phyloP scores from a whole-genome alignment of 140 eudicot species.

The Cichorium intybus region DNA sequence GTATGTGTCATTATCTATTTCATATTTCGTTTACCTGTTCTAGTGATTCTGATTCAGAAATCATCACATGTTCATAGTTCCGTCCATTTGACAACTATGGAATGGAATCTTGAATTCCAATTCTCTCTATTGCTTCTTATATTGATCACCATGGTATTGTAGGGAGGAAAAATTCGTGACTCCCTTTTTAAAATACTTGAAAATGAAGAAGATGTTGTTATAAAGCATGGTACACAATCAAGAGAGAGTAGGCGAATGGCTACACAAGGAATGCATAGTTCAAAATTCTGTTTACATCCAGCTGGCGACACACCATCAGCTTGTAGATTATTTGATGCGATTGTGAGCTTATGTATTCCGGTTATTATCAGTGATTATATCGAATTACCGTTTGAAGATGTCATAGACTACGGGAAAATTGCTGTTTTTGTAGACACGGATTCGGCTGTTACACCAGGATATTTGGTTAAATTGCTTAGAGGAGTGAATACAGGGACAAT shows the following conservation, averaged over 20 bases:
- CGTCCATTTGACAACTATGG: not conserved
- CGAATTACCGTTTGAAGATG: conserved; percentile 97
- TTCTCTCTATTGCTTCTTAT: too few relatives aligned
- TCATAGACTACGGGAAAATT: conserved; percentile 84
- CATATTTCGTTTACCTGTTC: not conserved
- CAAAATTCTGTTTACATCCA: conserved; percentile 95
- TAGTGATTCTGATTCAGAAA: too few relatives aligned
- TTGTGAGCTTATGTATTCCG: conserved; percentile 96
- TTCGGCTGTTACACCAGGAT: conserved; percentile 74
- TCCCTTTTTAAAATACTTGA: conserved; percentile 83
- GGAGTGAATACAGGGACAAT: conserved; percentile 46
- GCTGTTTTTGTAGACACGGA: conserved; percentile 83
- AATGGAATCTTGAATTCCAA: not conserved
- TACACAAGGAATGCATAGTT: conserved; percentile 94
- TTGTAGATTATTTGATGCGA: conserved; percentile 94
- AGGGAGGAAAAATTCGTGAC: conserved; percentile 98
- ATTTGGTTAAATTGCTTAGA: conserved; percentile 61
- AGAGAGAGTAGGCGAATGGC: conserved; percentile 96
- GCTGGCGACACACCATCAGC: conserved; percentile 99
- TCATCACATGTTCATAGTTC: not conserved
- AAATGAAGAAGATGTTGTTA: conserved; percentile 65
- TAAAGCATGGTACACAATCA: conserved; percentile 94
- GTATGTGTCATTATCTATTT: conserved; percentile 24
- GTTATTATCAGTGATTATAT: conserved; percentile 86
- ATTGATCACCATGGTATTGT: not conserved